Evolutionary conservation across 2,329 filamentous ascomycete genomes (phyloP), one percentile per base, ranked within the genome.

Genomic region (Gaeumannomyces sp.): DNA sequence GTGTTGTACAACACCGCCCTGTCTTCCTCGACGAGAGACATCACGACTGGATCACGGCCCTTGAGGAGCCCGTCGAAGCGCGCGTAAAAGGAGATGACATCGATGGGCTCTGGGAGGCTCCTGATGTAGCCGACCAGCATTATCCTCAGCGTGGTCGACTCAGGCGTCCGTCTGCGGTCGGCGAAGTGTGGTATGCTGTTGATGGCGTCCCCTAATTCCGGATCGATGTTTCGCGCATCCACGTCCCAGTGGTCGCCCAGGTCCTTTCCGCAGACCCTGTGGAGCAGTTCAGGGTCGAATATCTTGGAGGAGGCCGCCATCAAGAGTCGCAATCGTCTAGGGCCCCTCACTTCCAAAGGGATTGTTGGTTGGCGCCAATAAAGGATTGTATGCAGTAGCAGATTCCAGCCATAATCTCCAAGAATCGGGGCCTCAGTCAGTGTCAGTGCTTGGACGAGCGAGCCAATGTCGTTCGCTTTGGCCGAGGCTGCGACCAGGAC

Each of bases 401-500:
- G 83, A 67, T 82, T 81, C 65, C 79, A 76, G 66, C 85, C 76
- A 59, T 80, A 69, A 60, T 78, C 74, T 67, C 82, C 78, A 61
- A 84, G 77, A 25, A 84, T 38, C 2, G 35, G 75, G 14, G 79
- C 73, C 6, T 79, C 75, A 38, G 76, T 67, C 59, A 81, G 78
- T 5, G 87, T 81, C 59, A 84, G 79, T 59, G 89, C 80, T 38
- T 79, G 77, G 59, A 80, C 77, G 33, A 92, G 79, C 31, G 81
- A 81, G 3, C 79, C 74, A 5, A 81, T 77, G 66, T 91, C 81
- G 29, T 80, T 75, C 27, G 79, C 79, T 4, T 73, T 72, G 69
- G 92, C 91, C 63, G 90, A 89, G 38, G 89, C 89, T 66, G 88
- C 84, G 58, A 96, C 82, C 45, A 97, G 78, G 33, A 87, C 86